Base-by-base conservation (phyloP, 2,329 filamentous ascomycete genomes). In the Tolypocladium capitatum region DNA sequence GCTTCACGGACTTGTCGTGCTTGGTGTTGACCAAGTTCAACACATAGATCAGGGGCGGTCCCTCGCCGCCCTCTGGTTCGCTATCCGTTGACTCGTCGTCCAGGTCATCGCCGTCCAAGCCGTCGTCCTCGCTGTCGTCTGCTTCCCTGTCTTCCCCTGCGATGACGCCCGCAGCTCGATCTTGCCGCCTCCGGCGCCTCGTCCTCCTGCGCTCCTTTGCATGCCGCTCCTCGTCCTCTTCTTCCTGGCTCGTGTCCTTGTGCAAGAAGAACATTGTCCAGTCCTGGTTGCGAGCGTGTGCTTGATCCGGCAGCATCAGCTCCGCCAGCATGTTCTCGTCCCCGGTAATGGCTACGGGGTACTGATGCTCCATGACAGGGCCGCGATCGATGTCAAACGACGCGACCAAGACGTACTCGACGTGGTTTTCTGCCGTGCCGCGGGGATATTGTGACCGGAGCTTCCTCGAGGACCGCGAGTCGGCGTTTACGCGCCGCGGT, bases 211-310 rank as follows among this genome's bases (percentile, higher is more conserved):
- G 71, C 58, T 74, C 69, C 54, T 76, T 82, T 35, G 72, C 72
- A 47, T 70, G 72, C 51, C 73, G 72, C 56, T 87, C 84, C 48
- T 81, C 78, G 30, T 89, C 85, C 51, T 94, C 90, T 49, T 91
- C 86, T 50, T 86, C 83, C 45, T 84, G 81, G 51, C 81, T 90
- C 4, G 83, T 86, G 63, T 98, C 92, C 64, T 97, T 97, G 69
- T 98, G 92, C 48, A 98, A 65, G 63, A 98, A 98, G 71, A 98
- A 98, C 48, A 97, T 95, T 38, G 92, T 98, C 92, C 92, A 98
- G 64, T 98, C 92, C 67, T 97, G 90, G 60, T 86, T 91, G 35
- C 92, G 80, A 51, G 92, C 81, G 68, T 98, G 92, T 21, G 91
- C 89, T 67, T 97, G 91, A 66, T 98, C 92, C 0, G 92, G 92